phyloP scores from a whole-genome alignment of 306 rosid genomes.

The Lathyrus aphaca region DNA sequence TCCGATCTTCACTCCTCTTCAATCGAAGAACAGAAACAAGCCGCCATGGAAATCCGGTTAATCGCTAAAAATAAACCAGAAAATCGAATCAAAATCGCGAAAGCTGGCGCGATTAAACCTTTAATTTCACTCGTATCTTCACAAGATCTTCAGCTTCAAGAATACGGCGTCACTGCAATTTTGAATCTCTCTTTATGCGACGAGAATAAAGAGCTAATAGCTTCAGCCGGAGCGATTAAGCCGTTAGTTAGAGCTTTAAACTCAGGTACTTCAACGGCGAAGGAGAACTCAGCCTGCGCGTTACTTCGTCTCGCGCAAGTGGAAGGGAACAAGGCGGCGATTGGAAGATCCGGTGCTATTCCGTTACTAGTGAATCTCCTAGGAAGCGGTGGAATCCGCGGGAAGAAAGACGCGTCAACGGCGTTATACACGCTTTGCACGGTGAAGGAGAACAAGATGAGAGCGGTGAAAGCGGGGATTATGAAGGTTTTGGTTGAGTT shows the following conservation, averaged over 20 bases:
- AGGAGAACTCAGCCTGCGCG: slow-evolving; percentile 95
- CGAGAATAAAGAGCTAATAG: slow-evolving; percentile 81
- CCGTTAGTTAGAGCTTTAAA: slow-evolving; percentile 73
- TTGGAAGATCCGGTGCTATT: slow-evolving; percentile 91
- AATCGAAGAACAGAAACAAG: slow-evolving; percentile 80
- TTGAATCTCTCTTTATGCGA: slow-evolving; percentile 90
- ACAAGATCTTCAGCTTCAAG: slow-evolving; percentile 81
- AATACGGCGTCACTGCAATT: slow-evolving; percentile 93
- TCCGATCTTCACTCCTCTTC: slow-evolving; percentile 70
- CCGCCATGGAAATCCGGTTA: slow-evolving; percentile 92
- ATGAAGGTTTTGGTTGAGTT: slow-evolving; percentile 84
- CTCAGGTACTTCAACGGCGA: slow-evolving; percentile 72
- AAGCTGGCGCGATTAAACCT: slow-evolving; percentile 83
- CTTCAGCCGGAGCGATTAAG: slow-evolving; percentile 77
- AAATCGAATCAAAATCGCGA: slow-evolving; percentile 75
- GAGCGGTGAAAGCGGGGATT: slow-evolving; percentile 81
- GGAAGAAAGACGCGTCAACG: slow-evolving; percentile 94
- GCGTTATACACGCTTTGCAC: slow-evolving; percentile 82
- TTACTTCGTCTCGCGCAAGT: slow-evolving; percentile 75
- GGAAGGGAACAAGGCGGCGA: slow-evolving; percentile 73
- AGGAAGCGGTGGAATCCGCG: slow-evolving; percentile 69
- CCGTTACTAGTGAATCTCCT: slow-evolving; percentile 76
- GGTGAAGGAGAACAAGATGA: slow-evolving; percentile 78
- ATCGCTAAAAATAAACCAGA: slow-evolving; percentile 87
- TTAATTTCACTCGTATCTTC: slow-evolving; percentile 67